Base-by-base conservation (phyloP, 2,329 filamentous ascomycete species). In the Phaeoacremonium minimum region DNA sequence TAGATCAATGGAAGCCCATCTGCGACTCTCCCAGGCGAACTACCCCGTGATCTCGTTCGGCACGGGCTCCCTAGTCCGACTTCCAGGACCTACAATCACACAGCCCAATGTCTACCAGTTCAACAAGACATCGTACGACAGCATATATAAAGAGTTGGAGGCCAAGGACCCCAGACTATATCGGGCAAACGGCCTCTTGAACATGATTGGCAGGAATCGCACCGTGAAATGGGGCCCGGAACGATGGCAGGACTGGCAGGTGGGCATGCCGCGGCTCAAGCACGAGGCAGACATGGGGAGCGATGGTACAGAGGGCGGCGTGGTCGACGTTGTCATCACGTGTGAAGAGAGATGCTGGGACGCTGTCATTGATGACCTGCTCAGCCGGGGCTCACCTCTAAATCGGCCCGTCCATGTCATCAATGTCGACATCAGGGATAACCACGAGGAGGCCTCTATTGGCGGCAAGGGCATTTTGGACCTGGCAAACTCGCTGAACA, bases 1-100 rank as follows among this genome's bases (percentile, higher is more conserved):
- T n/a, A 87, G 84, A 61, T 88, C 87, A n/a, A 97, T 98, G 93
- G 93, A 97, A 73, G 91, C 91, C n/a, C 93, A 98, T 62, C 79
- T 96, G 18, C 87, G 87, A 45, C 82, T 98, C 20, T 87, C 93
- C 5, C 77, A 85, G 42, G 87, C 88, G 32, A 68, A 83, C 33
- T 97, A 93, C 55, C 93, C 93, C n/a, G 91, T 95, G 49, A 94
- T 97, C 50, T 97, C 91, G 14, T 98, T 97, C 59, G 93, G 93
- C 44, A 98, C 93, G 0, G 93, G 93, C 37, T 95, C 89, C 14
- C 80, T 95, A 14, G 93, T 98, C 49, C 87, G 93, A 17, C 73
- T 98, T 0, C 93, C 93, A 0, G 93, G 93, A 0, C 91, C 93
- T 2, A 85, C 83, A 20, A 93, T 96, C 46, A 85, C 81, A 6